Base-by-base conservation (phyloP, 164 flowering plant species). In the Tinospora cordifolia region DNA sequence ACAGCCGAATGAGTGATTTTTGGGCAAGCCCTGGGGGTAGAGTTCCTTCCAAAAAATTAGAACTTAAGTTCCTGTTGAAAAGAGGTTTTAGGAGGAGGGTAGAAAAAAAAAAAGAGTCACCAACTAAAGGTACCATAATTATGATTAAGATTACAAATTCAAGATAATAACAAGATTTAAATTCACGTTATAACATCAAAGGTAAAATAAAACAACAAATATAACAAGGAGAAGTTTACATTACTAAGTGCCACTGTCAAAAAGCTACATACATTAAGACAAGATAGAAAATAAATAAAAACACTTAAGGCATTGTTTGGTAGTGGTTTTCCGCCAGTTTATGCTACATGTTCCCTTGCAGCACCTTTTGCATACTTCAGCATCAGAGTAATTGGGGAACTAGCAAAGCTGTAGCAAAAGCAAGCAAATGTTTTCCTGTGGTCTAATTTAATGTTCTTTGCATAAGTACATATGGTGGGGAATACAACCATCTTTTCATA, bases 21-120 rank as follows among this genome's bases (percentile, higher is more conserved):
- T 86, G 90, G 71, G 97, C 94, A 68, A 95, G 81, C 47, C 92
- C 96, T 65, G 82, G n/a, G 10, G 99, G 99, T 70, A 94, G 21
- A 68, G 77, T 68, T 46, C 97, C 96, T 65, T 69, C 84, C 80
- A 95, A 77, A 36, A 89, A 84, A 80, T 95, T 95, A 47, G 89
- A 84, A 78, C 98, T 95, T 36, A 95, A 76, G 75, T 95, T 95
- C 86, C 99, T 95, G 95, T 19, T 81, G 24, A 27, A n/a, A 41
- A 66, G n/a, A n/a, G 2, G 9, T 7, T 54, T 54, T 8, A 54
- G n/a, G n/a, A n/a, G n/a, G n/a, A n/a, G n/a, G n/a, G n/a, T n/a
- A n/a, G n/a, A n/a, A n/a, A n/a, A n/a, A 17, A 8, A 54, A 54
- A 7, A 7, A n/a, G n/a, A 5, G 60, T n/a, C 8, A 54, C 11